A percentile compares a stretch with the other conserved stretches of the same genome.
Evolutionary conservation across 176 grass and related monocot genomes (phyloP).

Genomic region (Musa acuminata): DNA sequence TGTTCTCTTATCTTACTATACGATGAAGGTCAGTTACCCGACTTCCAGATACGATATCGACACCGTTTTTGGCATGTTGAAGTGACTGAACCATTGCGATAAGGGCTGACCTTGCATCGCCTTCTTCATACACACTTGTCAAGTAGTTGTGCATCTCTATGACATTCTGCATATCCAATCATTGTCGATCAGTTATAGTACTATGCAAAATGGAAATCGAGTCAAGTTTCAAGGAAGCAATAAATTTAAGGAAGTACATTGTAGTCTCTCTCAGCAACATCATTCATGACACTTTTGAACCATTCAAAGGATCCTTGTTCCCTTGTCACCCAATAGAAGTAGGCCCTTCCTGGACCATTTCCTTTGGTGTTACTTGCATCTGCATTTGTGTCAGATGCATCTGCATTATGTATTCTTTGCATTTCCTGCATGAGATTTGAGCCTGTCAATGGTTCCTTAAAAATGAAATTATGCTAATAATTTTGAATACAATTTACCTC

Average conservation of each 20-base stretch:
- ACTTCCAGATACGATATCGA: slow-evolving; percentile 94
- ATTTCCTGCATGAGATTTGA: slow-evolving; percentile 45
- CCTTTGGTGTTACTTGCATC: slow-evolving; percentile 34
- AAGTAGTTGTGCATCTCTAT: slow-evolving; percentile 99
- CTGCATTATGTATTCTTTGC: slow-evolving; percentile 56
- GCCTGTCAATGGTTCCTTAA: slow-evolving; percentile 5
- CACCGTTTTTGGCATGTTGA: slow-evolving; percentile 90
- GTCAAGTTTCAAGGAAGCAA: background rate
- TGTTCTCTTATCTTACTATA: background rate
- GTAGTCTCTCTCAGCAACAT: slow-evolving; percentile 84
- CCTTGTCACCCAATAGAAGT: slow-evolving; percentile 99
- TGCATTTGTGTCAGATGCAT: background rate
- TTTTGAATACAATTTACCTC: slow-evolving; percentile 37
- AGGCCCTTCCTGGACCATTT: slow-evolving; percentile 83
- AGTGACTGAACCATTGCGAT: slow-evolving; percentile 98
- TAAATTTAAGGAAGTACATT: slow-evolving; percentile 32
- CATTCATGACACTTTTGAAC: slow-evolving; percentile 99
- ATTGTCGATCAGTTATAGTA: background rate
- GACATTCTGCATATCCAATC: slow-evolving; percentile 48
- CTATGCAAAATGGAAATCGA: background rate
- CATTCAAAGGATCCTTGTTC: slow-evolving; percentile 99
- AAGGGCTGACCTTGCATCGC: slow-evolving; percentile 85
- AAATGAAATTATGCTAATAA: slow-evolving; percentile 14
- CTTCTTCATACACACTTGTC: slow-evolving; percentile 99
- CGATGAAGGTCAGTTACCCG: slow-evolving; percentile 27